Conservation (phyloP, 768 basidiomycete genomes). For the Boletus sp. region DNA sequence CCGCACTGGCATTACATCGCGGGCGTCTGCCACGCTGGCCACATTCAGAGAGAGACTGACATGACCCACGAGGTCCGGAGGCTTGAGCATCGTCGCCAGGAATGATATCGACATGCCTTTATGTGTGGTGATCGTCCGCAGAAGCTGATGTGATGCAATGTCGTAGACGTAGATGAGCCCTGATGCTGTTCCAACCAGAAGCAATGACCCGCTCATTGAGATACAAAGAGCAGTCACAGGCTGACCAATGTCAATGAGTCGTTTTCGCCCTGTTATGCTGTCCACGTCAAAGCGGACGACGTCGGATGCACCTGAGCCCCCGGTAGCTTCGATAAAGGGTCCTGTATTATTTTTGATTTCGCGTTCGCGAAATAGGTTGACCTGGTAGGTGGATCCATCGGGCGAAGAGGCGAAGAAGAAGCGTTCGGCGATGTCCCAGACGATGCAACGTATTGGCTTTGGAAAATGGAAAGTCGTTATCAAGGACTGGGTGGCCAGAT, state of each 20-base stretch:
- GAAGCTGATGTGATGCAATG: constrained; percentile 83
- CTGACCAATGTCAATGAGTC: constrained; percentile 69
- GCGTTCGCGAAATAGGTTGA: constrained; percentile 70
- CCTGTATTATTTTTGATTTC: constrained; percentile 49
- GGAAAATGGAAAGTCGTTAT: constrained; percentile 89
- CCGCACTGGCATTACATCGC: constrained; percentile 62
- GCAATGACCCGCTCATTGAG: constrained; percentile 71
- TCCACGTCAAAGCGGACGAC: constrained; percentile 65
- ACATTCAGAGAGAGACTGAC: constrained; percentile 50
- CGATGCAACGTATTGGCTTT: constrained; percentile 61
- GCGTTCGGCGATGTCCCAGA: constrained; percentile 83
- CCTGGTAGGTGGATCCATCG: constrained; percentile 73
- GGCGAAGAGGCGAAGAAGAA: constrained; percentile 82
- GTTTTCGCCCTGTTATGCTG: constrained; percentile 43
- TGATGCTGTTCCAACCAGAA: constrained; percentile 75
- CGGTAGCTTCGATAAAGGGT: constrained; percentile 60
- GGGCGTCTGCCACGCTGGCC: constrained; percentile 35
- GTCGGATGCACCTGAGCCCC: constrained; percentile 68
- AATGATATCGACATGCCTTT: constrained; percentile 68
- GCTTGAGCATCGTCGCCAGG: constrained; percentile 77
- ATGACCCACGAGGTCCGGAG: constrained; percentile 83
- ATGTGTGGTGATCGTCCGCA: constrained; percentile 75
- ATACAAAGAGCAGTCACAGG: constrained; percentile 70
- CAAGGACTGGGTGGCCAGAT: constrained; percentile 66
- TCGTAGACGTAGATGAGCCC: constrained; percentile 82